These are phyloP conservation scores for Cavenderia fasciculata DNA, from an alignment of 78 protist genomes.

Conservation along the genomic window DNA sequence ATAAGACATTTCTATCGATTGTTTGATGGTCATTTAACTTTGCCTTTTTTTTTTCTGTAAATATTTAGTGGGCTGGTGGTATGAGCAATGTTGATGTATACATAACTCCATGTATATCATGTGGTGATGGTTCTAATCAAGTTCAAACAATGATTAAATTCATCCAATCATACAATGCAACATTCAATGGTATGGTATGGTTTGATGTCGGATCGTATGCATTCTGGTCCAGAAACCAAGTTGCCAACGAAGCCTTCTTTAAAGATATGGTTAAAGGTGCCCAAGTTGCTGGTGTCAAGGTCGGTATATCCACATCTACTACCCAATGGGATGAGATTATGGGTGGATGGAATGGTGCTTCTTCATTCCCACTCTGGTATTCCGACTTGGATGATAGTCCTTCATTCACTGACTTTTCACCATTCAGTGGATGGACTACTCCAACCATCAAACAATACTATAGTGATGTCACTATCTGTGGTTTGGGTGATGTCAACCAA, in stretches of 20 bases:
- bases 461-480: slow-evolving; percentile 23
- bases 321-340: slow-evolving; percentile 50
- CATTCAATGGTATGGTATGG: slow-evolving; percentile 60
- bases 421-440: slow-evolving; percentile 72
- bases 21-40: too few relatives aligned
- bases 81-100: slow-evolving; percentile 21
- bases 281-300: neutral
- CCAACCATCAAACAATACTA: slow-evolving; percentile 84
- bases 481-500: too few relatives aligned
- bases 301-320: slow-evolving; percentile 44
- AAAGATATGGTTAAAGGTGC: slow-evolving; percentile 6
- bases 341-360: slow-evolving; percentile 55
- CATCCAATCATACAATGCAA: neutral
- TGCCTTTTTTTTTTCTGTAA: too few relatives aligned
- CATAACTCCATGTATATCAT: slow-evolving; percentile 58
- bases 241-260: slow-evolving; percentile 29
- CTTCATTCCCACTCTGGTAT: slow-evolving; percentile 16
- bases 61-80: too few relatives aligned
- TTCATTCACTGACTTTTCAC: slow-evolving; percentile 54
- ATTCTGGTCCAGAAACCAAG: neutral
- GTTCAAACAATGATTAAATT: neutral
- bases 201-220: slow-evolving; percentile 70
- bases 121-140: slow-evolving; percentile 56
- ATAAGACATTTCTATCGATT: too few relatives aligned
- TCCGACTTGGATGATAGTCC: slow-evolving; percentile 2